These are phyloP conservation scores for Erythrophleum ivorense DNA, from an alignment of 331 rosid species.

Conservation along the genomic window DNA sequence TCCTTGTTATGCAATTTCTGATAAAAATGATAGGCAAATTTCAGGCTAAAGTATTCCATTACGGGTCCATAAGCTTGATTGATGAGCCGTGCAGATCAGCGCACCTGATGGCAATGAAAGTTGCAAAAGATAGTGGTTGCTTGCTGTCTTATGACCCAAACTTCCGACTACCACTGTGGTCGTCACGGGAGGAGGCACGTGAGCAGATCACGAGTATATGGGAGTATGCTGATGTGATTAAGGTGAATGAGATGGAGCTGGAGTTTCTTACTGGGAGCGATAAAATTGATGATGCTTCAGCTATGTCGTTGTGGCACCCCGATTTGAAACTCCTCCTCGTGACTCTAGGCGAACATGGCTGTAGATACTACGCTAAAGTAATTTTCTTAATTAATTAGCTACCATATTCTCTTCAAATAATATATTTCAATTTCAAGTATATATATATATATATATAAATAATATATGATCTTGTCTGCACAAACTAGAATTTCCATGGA, in stretches of 20 bases:
- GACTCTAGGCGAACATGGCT: too few relatives aligned
- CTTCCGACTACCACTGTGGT: slow-evolving; percentile 76
- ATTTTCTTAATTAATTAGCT: slow-evolving; percentile 64
- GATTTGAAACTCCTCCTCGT: slow-evolving; percentile 85
- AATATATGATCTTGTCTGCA: neutral
- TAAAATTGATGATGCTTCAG: slow-evolving; percentile 71
- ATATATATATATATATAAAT: too few relatives aligned
- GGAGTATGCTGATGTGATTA: slow-evolving; percentile 85
- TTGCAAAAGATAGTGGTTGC: slow-evolving; percentile 79
- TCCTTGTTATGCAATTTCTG: too few relatives aligned
- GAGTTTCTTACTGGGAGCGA: slow-evolving; percentile 68
- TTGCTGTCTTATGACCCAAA: slow-evolving; percentile 87
- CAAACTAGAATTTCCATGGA: slow-evolving; percentile 76
- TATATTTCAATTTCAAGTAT: too few relatives aligned
- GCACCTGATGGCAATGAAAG: slow-evolving; percentile 83
- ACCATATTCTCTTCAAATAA: slow-evolving; percentile 71
- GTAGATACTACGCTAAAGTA: too few relatives aligned
- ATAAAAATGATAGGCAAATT: too few relatives aligned
- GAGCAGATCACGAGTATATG: slow-evolving; percentile 82
- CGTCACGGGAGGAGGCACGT: slow-evolving; percentile 71
- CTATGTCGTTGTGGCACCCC: slow-evolving; percentile 73
- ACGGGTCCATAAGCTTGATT: too few relatives aligned
- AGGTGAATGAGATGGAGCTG: slow-evolving; percentile 84
- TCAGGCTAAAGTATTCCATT: slow-evolving; percentile 87
- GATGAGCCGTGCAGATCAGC: slow-evolving; percentile 97